Evolutionary conservation across 2,329 filamentous ascomycete species (phyloP).

Genomic region (Talaromyces verruculosus): DNA sequence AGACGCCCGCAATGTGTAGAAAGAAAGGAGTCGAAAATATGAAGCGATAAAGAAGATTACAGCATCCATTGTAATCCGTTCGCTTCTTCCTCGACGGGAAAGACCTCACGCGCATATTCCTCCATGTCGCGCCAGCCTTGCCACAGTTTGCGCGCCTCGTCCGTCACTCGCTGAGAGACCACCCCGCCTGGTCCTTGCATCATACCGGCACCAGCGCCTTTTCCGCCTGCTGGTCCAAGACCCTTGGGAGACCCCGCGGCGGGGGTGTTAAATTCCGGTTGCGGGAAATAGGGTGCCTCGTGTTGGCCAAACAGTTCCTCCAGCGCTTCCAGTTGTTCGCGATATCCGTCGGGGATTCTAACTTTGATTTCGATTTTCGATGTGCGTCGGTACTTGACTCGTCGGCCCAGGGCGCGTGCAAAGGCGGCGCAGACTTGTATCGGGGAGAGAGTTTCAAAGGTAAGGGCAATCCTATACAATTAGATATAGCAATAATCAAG

Average conservation of each 20-base stretch:
- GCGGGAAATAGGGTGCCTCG: conserved; percentile 63
- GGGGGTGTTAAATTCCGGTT: conserved; percentile 53
- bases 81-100: conserved; percentile 88
- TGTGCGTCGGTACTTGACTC: conserved; percentile 73
- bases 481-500: conserved; percentile 6
- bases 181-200: conserved; percentile 55
- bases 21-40: not conserved
- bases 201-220: conserved; percentile 48
- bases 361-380: conserved; percentile 78
- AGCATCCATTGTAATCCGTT: conserved; percentile 94
- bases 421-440: conserved; percentile 79
- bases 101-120: conserved; percentile 92
- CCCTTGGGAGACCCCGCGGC: conserved; percentile 41
- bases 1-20: conserved; percentile 17
- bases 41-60: conserved; percentile 21
- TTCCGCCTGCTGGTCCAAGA: conserved; percentile 39
- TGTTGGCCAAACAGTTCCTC: conserved; percentile 60
- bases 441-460: conserved; percentile 86
- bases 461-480: conserved; percentile 70
- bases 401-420: conserved; percentile 71
- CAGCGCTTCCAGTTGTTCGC: conserved; percentile 74
- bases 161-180: conserved; percentile 66
- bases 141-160: conserved; percentile 79
- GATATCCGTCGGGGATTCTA: conserved; percentile 82
- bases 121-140: conserved; percentile 86